Conservation (phyloP, 176 grass and related monocot species). For the Aegilops speltoides region DNA sequence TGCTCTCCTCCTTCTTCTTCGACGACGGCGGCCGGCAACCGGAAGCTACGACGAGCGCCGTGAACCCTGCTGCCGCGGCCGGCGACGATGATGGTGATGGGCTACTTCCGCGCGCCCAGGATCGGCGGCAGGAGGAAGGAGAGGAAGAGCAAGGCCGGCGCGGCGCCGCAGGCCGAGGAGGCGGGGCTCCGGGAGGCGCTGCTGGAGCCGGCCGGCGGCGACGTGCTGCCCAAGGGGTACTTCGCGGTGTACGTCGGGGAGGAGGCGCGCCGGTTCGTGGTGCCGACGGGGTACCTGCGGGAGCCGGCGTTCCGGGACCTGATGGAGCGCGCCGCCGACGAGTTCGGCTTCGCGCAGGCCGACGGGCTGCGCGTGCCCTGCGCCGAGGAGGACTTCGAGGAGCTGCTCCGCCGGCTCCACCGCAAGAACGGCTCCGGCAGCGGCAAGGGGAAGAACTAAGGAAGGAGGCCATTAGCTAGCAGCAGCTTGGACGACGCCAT, state of each 20-base stretch:
- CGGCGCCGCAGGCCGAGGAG: slow-evolving; percentile 3
- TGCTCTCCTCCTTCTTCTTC: neutral
- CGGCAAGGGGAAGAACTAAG: slow-evolving; percentile 11
- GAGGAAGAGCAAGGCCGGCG: neutral
- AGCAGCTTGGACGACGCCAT: neutral
- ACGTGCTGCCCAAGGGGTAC: slow-evolving; percentile 52
- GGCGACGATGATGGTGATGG: slow-evolving; percentile 43
- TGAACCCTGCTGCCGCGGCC: neutral
- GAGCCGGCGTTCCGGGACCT: slow-evolving; percentile 49
- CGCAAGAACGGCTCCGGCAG: slow-evolving; percentile 11
- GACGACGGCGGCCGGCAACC: neutral
- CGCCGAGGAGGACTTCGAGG: slow-evolving; percentile 50
- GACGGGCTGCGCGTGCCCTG: slow-evolving; percentile 56
- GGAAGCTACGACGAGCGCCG: neutral
- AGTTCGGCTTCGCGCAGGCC: slow-evolving; percentile 68
- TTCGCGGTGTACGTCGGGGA: slow-evolving; percentile 66
- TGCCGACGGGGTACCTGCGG: slow-evolving; percentile 53
- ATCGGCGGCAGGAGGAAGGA: neutral
- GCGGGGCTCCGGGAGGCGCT: slow-evolving; percentile 33
- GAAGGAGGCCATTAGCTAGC: slow-evolving; percentile 15
- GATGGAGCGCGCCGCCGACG: slow-evolving; percentile 65
- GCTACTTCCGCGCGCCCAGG: slow-evolving; percentile 38
- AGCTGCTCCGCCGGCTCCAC: slow-evolving; percentile 34
- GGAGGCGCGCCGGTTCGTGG: slow-evolving; percentile 52
- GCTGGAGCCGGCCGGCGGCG: neutral